Conservation (phyloP, 2,329 filamentous ascomycete species). For the Apiospora arundinis region DNA sequence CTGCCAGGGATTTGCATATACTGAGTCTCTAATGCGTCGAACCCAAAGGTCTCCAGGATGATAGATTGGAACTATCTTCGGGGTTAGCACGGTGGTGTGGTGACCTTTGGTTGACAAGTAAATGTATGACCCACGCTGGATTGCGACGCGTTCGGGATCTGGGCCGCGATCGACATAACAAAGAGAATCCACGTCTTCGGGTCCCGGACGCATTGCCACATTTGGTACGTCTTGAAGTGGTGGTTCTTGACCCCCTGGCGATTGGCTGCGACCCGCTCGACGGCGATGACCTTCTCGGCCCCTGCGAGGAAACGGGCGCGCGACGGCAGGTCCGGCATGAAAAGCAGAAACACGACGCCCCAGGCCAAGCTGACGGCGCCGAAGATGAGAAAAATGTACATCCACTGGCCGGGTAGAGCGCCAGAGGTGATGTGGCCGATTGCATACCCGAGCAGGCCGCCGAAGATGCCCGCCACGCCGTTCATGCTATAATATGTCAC, state of each 20-base stretch:
- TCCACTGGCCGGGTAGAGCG: constrained; percentile 34
- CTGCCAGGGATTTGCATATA: constrained; percentile 67
- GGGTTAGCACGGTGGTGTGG: constrained; percentile 8
- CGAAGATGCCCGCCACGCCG: constrained; percentile 66
- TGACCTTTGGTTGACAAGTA: not conserved
- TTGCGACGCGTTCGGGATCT: constrained; percentile 62
- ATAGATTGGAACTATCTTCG: constrained; percentile 34
- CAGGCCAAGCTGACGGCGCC: constrained; percentile 60
- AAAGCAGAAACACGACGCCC: constrained; percentile 61
- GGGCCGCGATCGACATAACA: constrained; percentile 57
- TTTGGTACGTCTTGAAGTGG: constrained; percentile 54
- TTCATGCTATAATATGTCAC: constrained; percentile 64
- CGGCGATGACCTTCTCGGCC: constrained; percentile 61
- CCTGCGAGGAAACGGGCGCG: constrained; percentile 66
- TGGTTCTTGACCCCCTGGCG: constrained; percentile 60
- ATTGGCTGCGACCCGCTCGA: constrained; percentile 58
- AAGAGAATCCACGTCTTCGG: constrained; percentile 63
- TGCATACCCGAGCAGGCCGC: constrained; percentile 63
- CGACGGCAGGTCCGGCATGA: constrained; percentile 67
- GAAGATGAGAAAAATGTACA: constrained; percentile 62
- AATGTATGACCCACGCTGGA: constrained; percentile 46
- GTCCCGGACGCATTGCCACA: constrained; percentile 54
- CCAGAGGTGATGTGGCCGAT: constrained; percentile 61
- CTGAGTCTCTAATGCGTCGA: constrained; percentile 57
- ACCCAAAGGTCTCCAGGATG: constrained; percentile 38